A percentile compares a stretch with the other conserved stretches of the same genome.
phyloP scores from a whole-genome alignment of 2,329 filamentous ascomycete species.

The Capronia epimyces region DNA sequence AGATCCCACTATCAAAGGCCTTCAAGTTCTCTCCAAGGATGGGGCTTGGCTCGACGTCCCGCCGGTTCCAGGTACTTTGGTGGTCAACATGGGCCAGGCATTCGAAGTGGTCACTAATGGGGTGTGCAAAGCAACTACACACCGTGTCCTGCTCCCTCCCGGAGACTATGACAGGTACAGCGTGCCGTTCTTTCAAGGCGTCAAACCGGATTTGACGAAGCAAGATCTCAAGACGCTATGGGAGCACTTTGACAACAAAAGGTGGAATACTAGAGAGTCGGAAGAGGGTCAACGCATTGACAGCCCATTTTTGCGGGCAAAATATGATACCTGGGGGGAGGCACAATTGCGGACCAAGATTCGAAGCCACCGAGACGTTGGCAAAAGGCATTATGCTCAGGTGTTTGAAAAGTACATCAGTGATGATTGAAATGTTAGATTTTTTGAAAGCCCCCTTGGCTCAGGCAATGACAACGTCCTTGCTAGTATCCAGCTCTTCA shows the following conservation, averaged over 20 bases:
- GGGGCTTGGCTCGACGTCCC: slow-evolving; percentile 44
- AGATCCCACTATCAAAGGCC: slow-evolving; percentile 43
- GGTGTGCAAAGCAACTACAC: slow-evolving; percentile 41
- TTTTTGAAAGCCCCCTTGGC: not conserved
- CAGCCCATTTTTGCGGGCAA: slow-evolving; percentile 47
- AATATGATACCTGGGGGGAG: slow-evolving; percentile 53
- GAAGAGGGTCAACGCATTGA: slow-evolving; percentile 41
- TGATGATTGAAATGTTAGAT: slow-evolving; percentile 33
- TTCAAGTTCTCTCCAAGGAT: slow-evolving; percentile 44
- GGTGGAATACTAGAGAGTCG: slow-evolving; percentile 31
- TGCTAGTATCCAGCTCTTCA: slow-evolving; percentile 58
- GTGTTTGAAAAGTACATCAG: slow-evolving; percentile 47
- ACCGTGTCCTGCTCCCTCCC: slow-evolving; percentile 38
- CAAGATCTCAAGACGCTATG: slow-evolving; percentile 38
- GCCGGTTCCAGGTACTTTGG: slow-evolving; percentile 41
- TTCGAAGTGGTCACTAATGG: slow-evolving; percentile 42
- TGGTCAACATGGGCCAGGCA: slow-evolving; percentile 46
- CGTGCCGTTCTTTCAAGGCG: slow-evolving; percentile 48
- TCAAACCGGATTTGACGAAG: slow-evolving; percentile 45
- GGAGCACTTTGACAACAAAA: slow-evolving; percentile 35
- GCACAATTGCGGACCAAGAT: slow-evolving; percentile 52
- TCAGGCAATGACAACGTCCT: slow-evolving; percentile 24
- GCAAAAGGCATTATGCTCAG: slow-evolving; percentile 44
- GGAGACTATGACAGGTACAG: slow-evolving; percentile 40
- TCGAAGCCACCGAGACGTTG: slow-evolving; percentile 48